A percentile compares a stretch with the other conserved stretches of the same genome.
Evolutionary conservation across 2,329 filamentous ascomycete species (phyloP).

Genomic region (Apiospora saccharicola): DNA sequence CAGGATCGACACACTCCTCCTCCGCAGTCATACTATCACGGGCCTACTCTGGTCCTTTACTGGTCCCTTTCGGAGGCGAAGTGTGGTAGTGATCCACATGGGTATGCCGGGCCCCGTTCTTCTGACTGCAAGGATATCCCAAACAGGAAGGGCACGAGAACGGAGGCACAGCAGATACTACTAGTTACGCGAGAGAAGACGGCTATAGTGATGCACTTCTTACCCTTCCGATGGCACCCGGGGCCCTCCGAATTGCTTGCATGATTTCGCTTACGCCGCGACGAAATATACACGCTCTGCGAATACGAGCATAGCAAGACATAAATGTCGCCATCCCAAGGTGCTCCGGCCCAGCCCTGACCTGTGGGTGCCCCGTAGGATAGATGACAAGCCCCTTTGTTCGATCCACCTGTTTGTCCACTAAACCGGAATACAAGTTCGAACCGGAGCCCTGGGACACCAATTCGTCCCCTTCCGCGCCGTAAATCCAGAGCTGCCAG

Average conservation of each 20-base stretch:
- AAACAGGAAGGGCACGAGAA: neutral
- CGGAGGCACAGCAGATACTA: neutral
- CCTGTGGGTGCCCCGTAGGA: neutral
- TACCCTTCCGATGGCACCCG: neutral
- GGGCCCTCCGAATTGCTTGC: neutral
- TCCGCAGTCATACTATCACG: conserved; percentile 18
- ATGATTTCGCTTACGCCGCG: neutral
- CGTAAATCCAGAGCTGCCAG: neutral
- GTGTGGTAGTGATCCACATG: neutral
- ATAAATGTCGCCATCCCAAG: neutral
- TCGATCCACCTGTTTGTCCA: neutral
- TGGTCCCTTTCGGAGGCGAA: neutral
- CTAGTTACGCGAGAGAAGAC: neutral
- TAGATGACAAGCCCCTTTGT: conserved; percentile 12
- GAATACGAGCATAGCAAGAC: neutral
- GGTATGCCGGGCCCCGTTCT: neutral
- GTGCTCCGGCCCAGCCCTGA: neutral
- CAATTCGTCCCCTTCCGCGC: neutral
- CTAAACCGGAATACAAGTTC: conserved; percentile 2
- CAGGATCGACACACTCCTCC: conserved; percentile 16
- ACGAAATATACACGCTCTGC: neutral
- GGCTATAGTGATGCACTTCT: too few species aligned
- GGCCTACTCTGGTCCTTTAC: conserved; percentile 2
- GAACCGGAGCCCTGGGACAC: conserved; percentile 15
- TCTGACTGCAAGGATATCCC: neutral